These are phyloP conservation scores for Aspergillus sp. DNA, from an alignment of 2,329 filamentous ascomycete genomes.

Conservation along the genomic window DNA sequence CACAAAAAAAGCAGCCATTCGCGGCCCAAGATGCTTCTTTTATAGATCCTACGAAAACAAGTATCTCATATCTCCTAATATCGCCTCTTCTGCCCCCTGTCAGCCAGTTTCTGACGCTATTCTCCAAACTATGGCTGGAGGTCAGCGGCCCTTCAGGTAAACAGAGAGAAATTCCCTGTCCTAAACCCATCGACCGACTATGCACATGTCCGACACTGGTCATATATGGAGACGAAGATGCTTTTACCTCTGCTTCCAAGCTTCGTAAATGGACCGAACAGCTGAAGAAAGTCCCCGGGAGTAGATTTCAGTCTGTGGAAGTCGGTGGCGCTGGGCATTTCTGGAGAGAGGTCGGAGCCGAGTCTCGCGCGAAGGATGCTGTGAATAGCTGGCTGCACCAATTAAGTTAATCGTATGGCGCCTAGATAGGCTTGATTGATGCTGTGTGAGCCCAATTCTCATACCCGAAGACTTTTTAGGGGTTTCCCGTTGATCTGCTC, in stretches of 20 bases:
- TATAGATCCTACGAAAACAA: conserved; percentile 18
- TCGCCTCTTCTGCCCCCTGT: conserved; percentile 60
- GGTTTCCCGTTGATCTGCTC: no score
- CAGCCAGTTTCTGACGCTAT: conserved; percentile 62
- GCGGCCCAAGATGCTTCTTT: background rate
- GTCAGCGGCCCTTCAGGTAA: conserved; percentile 26
- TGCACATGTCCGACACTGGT: conserved; percentile 59
- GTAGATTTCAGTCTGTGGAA: conserved; percentile 49
- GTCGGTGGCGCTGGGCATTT: conserved; percentile 60
- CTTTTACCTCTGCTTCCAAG: conserved; percentile 66
- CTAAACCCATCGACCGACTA: conserved; percentile 56
- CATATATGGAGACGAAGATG: conserved; percentile 72
- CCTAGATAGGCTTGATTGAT: background rate
- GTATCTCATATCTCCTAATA: conserved; percentile 55
- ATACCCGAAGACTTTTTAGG: no score
- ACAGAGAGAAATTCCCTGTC: conserved; percentile 27
- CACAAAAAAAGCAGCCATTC: background rate
- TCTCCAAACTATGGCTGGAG: conserved; percentile 44
- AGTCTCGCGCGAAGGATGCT: conserved; percentile 36
- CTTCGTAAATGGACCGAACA: conserved; percentile 64
- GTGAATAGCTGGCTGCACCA: conserved; percentile 41
- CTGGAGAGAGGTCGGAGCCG: conserved; percentile 57
- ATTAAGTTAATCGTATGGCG: conserved; percentile 5
- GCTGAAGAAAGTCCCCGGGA: conserved; percentile 45
- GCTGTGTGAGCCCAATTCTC: background rate